Percentiles rank a stretch among this genome's conserved stretches.
phyloP scores from a whole-genome alignment of 2,329 filamentous ascomycete genomes.

The Aspergillus latus region DNA sequence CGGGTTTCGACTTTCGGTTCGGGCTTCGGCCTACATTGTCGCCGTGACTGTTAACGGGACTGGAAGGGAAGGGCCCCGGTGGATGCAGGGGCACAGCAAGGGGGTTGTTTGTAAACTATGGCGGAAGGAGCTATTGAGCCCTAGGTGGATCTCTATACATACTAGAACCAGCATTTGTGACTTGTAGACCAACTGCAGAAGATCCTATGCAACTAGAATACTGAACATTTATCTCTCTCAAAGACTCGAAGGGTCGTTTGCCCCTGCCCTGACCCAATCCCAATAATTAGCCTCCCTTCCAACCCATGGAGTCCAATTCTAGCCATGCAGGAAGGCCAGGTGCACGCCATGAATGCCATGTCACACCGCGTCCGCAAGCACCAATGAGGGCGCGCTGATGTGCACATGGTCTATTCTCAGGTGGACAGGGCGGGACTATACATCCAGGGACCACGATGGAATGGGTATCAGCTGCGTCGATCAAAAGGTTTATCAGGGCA shows the following conservation, averaged over 20 bases:
- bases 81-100: neutral
- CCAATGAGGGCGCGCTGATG: slow-evolving; percentile 3
- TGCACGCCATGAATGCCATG: neutral
- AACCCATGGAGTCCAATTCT: too few relatives aligned
- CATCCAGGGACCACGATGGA: neutral
- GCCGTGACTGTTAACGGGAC: neutral
- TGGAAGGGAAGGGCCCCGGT: neutral
- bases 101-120: neutral
- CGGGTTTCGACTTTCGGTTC: too few relatives aligned
- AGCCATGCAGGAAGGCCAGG: neutral
- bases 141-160: neutral
- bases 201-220: neutral
- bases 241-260: too few relatives aligned
- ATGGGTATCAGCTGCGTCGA: neutral
- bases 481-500: neutral
- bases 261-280: too few relatives aligned
- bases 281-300: too few relatives aligned
- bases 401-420: slow-evolving; percentile 6
- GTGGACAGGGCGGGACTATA: neutral
- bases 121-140: neutral
- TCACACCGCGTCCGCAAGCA: neutral
- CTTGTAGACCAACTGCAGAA: too few relatives aligned
- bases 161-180: too few relatives aligned
- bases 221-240: too few relatives aligned
- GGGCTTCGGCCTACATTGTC: too few relatives aligned